Evolutionary conservation across 2,329 filamentous ascomycete genomes (phyloP).

Genomic region (Eutypella sp.): DNA sequence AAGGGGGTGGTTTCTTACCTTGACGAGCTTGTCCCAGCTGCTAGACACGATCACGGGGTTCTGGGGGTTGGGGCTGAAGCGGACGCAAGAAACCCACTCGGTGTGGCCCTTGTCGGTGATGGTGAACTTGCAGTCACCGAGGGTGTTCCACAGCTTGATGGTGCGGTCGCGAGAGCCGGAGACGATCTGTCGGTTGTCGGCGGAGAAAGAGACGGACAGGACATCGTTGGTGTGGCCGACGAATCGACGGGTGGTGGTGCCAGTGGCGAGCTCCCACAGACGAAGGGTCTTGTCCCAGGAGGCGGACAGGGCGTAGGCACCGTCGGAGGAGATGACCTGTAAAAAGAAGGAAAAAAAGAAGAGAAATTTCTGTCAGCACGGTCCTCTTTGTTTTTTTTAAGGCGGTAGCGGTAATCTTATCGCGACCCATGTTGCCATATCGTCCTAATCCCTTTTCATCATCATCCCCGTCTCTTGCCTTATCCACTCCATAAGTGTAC

Average conservation of each 20-base stretch:
- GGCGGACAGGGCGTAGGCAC: constrained; percentile 96
- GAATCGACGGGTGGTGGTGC: constrained; percentile 95
- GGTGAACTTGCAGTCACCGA: constrained; percentile 99
- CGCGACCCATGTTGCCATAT: too few relatives aligned
- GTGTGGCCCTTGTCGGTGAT: constrained; percentile 99
- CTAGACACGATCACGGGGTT: constrained; percentile 99
- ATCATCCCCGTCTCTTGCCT: too few relatives aligned
- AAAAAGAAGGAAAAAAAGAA: constrained; percentile 26
- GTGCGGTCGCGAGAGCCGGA: constrained; percentile 96
- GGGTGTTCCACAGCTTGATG: constrained; percentile 99
- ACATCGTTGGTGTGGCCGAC: constrained; percentile 99
- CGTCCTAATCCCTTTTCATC: too few relatives aligned
- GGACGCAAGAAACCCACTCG: constrained; percentile 99
- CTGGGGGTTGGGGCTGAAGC: constrained; percentile 99
- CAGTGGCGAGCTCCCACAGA: constrained; percentile 97
- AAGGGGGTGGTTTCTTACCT: constrained; percentile 56
- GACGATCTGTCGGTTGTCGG: constrained; percentile 99
- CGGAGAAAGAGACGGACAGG: constrained; percentile 99
- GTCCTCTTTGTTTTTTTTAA: too few relatives aligned
- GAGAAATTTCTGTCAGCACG: constrained; percentile 25
- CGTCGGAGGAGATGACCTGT: constrained; percentile 98
- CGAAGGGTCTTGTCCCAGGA: constrained; percentile 99
- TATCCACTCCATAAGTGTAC: too few relatives aligned
- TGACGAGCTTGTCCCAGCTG: constrained; percentile 99
- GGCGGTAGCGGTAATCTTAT: too few relatives aligned